Evolutionary conservation across 2,329 filamentous ascomycete species (phyloP).

Genomic region (Paecilomyces niveus): DNA sequence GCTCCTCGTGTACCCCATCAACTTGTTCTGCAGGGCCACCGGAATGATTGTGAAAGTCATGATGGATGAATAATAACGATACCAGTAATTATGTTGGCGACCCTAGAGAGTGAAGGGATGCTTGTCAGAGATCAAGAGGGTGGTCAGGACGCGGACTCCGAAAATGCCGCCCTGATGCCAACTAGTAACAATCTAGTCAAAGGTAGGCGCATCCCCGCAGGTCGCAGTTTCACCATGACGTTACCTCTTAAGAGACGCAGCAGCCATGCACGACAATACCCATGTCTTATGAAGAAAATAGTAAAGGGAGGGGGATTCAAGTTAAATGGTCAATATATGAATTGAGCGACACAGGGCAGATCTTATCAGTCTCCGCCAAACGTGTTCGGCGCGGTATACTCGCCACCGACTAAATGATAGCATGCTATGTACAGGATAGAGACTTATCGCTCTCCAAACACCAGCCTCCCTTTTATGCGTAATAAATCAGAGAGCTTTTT

Average conservation of each 20-base stretch:
- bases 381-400: background rate
- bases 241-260: background rate
- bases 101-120: background rate
- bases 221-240: background rate
- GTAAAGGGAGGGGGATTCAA: background rate
- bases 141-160: background rate
- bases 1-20: conserved; percentile 29
- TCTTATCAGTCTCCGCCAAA: background rate
- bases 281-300: background rate
- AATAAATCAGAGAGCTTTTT: conserved; percentile 1
- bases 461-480: conserved; percentile 1
- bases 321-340: background rate
- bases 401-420: background rate
- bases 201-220: background rate
- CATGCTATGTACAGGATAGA: conserved; percentile 2
- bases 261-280: background rate
- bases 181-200: background rate
- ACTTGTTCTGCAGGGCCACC: conserved; percentile 38
- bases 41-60: conserved; percentile 38
- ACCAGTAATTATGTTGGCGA: background rate
- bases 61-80: conserved; percentile 8
- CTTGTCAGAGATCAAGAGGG: conserved; percentile 6
- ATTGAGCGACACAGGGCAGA: background rate
- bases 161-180: background rate
- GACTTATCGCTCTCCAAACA: conserved; percentile 1